Percentiles rank a stretch among this genome's conserved stretches.
These are phyloP conservation scores for Populus pruinosa DNA, from an alignment of 345 rosid species.

Conservation along the genomic window DNA sequence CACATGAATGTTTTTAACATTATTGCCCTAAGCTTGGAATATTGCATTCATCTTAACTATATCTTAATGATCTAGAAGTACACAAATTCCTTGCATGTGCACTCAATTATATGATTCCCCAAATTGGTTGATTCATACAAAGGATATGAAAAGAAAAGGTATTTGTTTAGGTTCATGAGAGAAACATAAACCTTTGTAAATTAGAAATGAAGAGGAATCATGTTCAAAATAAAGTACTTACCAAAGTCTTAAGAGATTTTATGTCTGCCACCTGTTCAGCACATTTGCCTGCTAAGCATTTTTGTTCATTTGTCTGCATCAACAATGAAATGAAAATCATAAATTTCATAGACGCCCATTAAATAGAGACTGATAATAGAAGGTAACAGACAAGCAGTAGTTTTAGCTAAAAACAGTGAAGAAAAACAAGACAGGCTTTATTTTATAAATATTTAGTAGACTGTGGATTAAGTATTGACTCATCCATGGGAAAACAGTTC, in stretches of 20 bases:
- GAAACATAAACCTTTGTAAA: not conserved
- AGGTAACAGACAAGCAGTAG: not conserved
- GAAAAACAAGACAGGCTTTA: not conserved
- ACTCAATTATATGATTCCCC: too few relatives aligned
- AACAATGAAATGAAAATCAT: constrained; percentile 17
- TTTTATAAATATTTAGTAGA: not conserved
- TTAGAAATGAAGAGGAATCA: not conserved
- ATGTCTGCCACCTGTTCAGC: constrained; percentile 63
- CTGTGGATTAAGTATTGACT: not conserved
- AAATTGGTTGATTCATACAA: too few relatives aligned
- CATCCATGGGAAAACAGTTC: too few relatives aligned
- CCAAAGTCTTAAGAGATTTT: constrained; percentile 57
- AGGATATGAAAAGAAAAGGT: too few relatives aligned
- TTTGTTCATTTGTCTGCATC: constrained; percentile 65
- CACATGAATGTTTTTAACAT: not conserved
- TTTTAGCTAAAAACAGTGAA: not conserved
- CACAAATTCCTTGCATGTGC: too few relatives aligned
- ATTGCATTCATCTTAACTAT: too few relatives aligned
- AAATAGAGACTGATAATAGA: not conserved
- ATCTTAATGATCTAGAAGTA: too few relatives aligned
- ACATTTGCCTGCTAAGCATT: constrained; percentile 52
- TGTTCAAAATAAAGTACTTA: constrained; percentile 30
- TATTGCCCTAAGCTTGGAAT: not conserved
- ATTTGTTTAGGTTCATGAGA: not conserved
- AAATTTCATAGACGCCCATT: not conserved